Conservation (phyloP, 2,329 filamentous ascomycete genomes). For the Xylaria polymorpha region DNA sequence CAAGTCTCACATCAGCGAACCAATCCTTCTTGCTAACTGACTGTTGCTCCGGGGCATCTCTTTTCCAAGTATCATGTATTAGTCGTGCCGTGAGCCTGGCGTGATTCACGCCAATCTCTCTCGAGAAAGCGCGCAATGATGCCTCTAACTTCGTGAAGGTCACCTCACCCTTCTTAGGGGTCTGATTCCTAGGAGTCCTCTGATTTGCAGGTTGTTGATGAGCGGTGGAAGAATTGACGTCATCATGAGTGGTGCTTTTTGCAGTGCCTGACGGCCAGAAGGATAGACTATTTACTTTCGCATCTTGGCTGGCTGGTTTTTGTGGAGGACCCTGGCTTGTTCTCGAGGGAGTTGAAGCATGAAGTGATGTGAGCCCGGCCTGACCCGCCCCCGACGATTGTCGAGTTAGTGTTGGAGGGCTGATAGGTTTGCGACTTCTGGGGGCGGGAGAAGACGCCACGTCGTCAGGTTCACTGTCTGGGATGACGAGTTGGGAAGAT, state of each 20-base stretch:
- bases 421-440: constrained; percentile 41
- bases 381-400: constrained; percentile 34
- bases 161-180: constrained; percentile 55
- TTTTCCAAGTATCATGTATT: constrained; percentile 58
- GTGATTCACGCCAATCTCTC: constrained; percentile 60
- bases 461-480: constrained; percentile 48
- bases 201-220: constrained; percentile 41
- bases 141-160: constrained; percentile 57
- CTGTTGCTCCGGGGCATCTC: constrained; percentile 53
- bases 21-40: constrained; percentile 59
- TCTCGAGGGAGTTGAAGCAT: constrained; percentile 39
- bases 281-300: constrained; percentile 33
- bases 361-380: constrained; percentile 35
- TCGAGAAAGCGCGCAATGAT: constrained; percentile 55
- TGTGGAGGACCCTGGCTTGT: constrained; percentile 37
- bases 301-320: constrained; percentile 40
- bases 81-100: constrained; percentile 58
- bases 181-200: constrained; percentile 50
- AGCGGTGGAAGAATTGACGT: constrained; percentile 36
- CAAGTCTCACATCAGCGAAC: constrained; percentile 59
- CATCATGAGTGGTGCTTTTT: constrained; percentile 35
- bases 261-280: constrained; percentile 35
- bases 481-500: constrained; percentile 41
- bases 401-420: constrained; percentile 36
- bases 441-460: constrained; percentile 25